A percentile compares a stretch with the other conserved stretches of the same genome.
These are phyloP conservation scores for Trypanosoma melophagium DNA, from an alignment of 208 protist species.

Conservation along the genomic window DNA sequence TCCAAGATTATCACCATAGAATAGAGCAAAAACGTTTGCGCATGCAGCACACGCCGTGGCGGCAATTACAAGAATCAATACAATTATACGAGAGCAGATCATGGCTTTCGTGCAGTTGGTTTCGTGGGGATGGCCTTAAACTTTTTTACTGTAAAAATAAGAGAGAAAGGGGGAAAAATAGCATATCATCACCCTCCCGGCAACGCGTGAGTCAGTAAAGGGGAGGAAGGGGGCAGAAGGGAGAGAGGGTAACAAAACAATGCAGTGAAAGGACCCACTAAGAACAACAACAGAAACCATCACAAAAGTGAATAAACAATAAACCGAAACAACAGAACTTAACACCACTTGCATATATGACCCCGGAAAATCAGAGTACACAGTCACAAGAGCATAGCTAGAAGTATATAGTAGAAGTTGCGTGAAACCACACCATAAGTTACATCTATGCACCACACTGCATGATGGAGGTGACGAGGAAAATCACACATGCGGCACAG, in stretches of 20 bases:
- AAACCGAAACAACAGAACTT: too few relatives aligned
- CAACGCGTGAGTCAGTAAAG: not conserved
- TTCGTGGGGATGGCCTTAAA: not conserved
- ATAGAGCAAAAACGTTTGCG: not conserved
- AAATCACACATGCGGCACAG: slow-evolving; percentile 10
- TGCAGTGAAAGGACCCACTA: too few relatives aligned
- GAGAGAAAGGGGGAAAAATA: not conserved
- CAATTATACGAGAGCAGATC: not conserved
- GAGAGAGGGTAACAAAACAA: too few relatives aligned
- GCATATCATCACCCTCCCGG: too few relatives aligned
- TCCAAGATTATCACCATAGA: not conserved
- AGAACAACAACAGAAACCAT: too few relatives aligned
- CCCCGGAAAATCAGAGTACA: too few relatives aligned
- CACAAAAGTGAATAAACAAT: too few relatives aligned
- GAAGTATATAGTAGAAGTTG: too few relatives aligned
- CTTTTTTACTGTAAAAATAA: not conserved
- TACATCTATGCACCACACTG: slow-evolving; percentile 2
- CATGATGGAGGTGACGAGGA: slow-evolving; percentile 5
- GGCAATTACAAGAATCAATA: not conserved
- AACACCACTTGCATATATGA: too few relatives aligned
- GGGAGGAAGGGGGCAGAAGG: not conserved
- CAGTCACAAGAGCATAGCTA: too few relatives aligned
- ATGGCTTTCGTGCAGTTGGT: not conserved
- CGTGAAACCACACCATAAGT: too few relatives aligned
- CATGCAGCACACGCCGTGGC: not conserved